Evolutionary conservation across 441 rosid species (phyloP), one percentile per base, ranked within the genome.

Genomic region (Syzygium syzygioides): DNA sequence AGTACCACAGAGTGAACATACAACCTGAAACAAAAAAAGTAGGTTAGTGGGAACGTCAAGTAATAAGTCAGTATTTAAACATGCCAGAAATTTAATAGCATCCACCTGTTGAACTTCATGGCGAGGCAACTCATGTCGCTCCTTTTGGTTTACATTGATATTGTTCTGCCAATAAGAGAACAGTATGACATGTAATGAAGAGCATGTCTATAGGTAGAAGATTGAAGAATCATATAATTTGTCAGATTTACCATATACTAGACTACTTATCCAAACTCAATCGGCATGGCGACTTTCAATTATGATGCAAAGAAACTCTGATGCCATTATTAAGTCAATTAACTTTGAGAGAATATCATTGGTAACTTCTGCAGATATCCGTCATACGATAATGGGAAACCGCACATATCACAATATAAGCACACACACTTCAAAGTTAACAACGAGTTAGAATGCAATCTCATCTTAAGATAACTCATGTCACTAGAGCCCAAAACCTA

Each of bases 71-170:
- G 12, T 45, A 26, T 68, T 19, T 15, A 32, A 34, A 54, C 54
- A 64, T 23, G 64, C n/a, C 23, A 34, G 11, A 85, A 85, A 55
- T 53, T 55, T n/a, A 28, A 68, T 86, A 3, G 68, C 80, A 76
- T 87, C 76, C 88, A 96, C 99, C 94, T 93, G 91, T 90, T 90
- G 91, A 45, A 96, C 91, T 93, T 95, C 89, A 89, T 92, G 98
- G 71, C 99, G 96, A 32, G 98, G 98, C 88, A 97, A 91, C 89
- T 96, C 98, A 93, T 97, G 99, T 85, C 97, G 94, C 52, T 88
- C 90, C 90, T 92, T 93, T 91, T 88, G 95, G 91, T 95, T 95
- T 53, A 94, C 91, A 79, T 90, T 91, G 41, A 97, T 95, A 76
- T 68, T 92, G 88, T 96, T 96, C 99, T 97, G 97, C 56, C 88